Evolutionary conservation across 371 early-diverging fungal species (phyloP).

Genomic region (Mortierella sp.): DNA sequence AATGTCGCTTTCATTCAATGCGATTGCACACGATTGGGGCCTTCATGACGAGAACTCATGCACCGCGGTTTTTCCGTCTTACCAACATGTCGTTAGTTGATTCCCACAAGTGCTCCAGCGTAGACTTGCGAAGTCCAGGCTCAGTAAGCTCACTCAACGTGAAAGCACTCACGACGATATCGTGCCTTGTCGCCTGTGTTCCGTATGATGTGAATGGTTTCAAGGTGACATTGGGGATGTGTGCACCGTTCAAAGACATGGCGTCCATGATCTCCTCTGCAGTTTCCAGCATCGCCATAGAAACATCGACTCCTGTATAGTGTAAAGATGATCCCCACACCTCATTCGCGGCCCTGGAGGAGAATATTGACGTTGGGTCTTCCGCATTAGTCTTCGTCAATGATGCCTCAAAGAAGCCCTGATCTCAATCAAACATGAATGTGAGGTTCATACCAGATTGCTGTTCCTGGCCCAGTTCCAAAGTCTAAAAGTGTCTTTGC

Average conservation of each 20-base stretch:
- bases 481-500: constrained; percentile 82
- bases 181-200: constrained; percentile 61
- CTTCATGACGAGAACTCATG: not conserved
- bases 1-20: not conserved
- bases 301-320: constrained; percentile 80
- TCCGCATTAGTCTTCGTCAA: not conserved
- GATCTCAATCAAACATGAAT: not conserved
- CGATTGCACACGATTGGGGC: not conserved
- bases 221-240: constrained; percentile 61
- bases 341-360: constrained; percentile 76
- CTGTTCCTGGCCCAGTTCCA: constrained; percentile 90
- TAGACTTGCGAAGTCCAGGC: constrained; percentile 68
- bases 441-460: constrained; percentile 68
- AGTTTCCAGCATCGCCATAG: constrained; percentile 80
- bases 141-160: constrained; percentile 79
- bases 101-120: constrained; percentile 81
- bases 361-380: not conserved
- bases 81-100: constrained; percentile 83
- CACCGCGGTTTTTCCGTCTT: not conserved
- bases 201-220: constrained; percentile 71
- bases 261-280: constrained; percentile 62
- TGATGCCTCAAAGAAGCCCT: no score
- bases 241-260: constrained; percentile 18
- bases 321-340: constrained; percentile 54
- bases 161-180: constrained; percentile 82